Conservation (phyloP, 805 yeast species). For the Hemisphaericaspora nanyangensis region DNA sequence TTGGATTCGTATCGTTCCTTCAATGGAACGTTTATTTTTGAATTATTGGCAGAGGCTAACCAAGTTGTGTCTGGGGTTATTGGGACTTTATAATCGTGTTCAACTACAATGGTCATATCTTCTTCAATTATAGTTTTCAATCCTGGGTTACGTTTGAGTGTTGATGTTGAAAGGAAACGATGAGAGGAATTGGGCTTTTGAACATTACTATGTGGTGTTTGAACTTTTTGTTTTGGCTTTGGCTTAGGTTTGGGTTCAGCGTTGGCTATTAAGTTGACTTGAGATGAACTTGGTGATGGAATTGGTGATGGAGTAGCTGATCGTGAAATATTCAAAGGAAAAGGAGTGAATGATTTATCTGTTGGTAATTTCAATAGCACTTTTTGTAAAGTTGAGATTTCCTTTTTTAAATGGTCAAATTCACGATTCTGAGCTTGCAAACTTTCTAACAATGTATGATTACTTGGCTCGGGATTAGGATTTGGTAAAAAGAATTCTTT, state of each 20-base stretch:
- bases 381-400: constrained; percentile 3
- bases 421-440: constrained; percentile 3
- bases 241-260: background rate
- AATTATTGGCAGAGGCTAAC: no score
- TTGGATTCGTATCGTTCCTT: no score
- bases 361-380: background rate
- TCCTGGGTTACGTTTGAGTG: background rate
- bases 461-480: no score
- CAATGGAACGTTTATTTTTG: no score
- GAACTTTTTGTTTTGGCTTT: background rate
- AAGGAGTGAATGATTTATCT: constrained; percentile 5
- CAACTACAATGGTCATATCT: constrained; percentile 3
- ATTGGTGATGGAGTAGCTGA: constrained; percentile 2
- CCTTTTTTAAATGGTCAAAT: constrained; percentile 6
- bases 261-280: background rate
- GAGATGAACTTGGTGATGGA: constrained; percentile 5
- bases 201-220: background rate
- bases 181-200: background rate
- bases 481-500: constrained; percentile 6
- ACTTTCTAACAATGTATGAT: constrained; percentile 5
- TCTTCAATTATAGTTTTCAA: constrained; percentile 9
- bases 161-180: background rate
- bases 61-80: background rate
- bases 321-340: constrained; percentile 4
- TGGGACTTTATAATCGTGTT: background rate